These are phyloP conservation scores for Microthyrium microscopicum DNA, from an alignment of 2,329 filamentous ascomycete genomes.

Conservation along the genomic window DNA sequence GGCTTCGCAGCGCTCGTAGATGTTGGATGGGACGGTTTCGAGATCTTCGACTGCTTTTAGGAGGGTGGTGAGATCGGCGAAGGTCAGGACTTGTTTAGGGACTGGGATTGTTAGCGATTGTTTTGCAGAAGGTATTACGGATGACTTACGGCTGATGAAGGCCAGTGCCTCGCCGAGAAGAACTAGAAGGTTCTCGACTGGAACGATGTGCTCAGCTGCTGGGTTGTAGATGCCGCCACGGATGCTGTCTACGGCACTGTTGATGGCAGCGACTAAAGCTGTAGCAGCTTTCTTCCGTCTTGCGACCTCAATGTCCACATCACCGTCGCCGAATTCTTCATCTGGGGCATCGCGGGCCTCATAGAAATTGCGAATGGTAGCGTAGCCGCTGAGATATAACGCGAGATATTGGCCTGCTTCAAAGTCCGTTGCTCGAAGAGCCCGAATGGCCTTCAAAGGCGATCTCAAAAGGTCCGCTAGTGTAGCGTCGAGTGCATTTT, in stretches of 20 bases:
- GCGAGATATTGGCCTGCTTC: conserved; percentile 73
- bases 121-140: conserved; percentile 12
- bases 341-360: conserved; percentile 62
- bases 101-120: conserved; percentile 20
- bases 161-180: conserved; percentile 71
- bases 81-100: conserved; percentile 42
- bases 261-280: conserved; percentile 66
- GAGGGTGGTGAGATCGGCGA: conserved; percentile 56
- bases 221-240: conserved; percentile 79
- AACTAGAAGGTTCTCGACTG: conserved; percentile 70
- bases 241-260: conserved; percentile 77
- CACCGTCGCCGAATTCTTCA: conserved; percentile 7
- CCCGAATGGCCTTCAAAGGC: conserved; percentile 53
- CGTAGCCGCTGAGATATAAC: conserved; percentile 78
- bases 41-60: conserved; percentile 68
- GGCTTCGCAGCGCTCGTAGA: conserved; percentile 59
- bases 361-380: conserved; percentile 79
- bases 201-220: conserved; percentile 63
- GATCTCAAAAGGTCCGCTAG: conserved; percentile 54
- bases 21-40: conserved; percentile 54
- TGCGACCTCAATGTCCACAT: background rate
- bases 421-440: conserved; percentile 56
- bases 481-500: conserved; percentile 54
- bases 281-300: conserved; percentile 35
- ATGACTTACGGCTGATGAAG: conserved; percentile 44